Evolutionary conservation across 345 rosid genomes (phyloP), one percentile per base, ranked within the genome.

Genomic region (Gossypium rotundifolium): DNA sequence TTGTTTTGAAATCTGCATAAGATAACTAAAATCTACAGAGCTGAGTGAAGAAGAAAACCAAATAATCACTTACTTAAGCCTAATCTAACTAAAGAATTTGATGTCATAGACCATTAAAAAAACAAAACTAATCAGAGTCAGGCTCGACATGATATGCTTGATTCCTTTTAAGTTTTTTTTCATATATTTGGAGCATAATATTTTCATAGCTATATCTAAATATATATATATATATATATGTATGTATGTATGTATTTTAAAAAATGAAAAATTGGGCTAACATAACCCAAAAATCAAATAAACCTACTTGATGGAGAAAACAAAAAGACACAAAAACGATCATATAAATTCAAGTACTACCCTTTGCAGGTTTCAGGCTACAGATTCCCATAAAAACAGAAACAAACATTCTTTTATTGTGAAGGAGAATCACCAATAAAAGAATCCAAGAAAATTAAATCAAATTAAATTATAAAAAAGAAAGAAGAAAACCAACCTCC

Each of bases 401-500:
- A 64, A 48, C 29, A 74, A 38, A 53, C 8, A 51, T 11, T 17
- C 27, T 22, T 18, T 48, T n/a, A 17, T 55, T 18, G 9, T 20
- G 5, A 14, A 38, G 8, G 5, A 29, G 11, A 33, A 63, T 38
- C 8, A 40, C 25, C 2, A 18, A 18, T 48, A 74, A 74, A 57
- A 62, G 12, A 57, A 74, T 16, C 51, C 49, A 38, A 69, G 3
- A 48, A 13, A 10, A 38, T 22, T 48, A 29, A 63, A 78, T 55
- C 49, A 20, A 66, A 65, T 17, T 45, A 40, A 61, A 77, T 54
- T 45, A 18, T 64, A 58, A 53, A 66, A 66, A 65, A 5, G 52
- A 53, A 48, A 45, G 18, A 70, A 67, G 3, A 57, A 73, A 40
- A 53, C 53, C 45, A 42, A 88, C 92, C 86, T 85, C 88, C 46